Conservation (phyloP, 1,284 basidiomycete genomes). For the Earliella scabrosa region DNA sequence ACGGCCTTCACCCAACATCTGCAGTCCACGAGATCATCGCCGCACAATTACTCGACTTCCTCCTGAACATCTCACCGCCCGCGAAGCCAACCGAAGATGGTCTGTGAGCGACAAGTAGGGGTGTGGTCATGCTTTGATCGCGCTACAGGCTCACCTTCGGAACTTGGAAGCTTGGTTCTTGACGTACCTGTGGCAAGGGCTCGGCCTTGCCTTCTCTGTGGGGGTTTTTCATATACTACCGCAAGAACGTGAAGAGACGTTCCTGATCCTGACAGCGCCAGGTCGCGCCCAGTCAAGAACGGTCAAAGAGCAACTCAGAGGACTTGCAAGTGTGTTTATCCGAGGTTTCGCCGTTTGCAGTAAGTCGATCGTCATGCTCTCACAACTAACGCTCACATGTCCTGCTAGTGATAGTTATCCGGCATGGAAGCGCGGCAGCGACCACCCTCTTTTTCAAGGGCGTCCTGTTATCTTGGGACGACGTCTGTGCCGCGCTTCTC, state of each 20-base stretch:
- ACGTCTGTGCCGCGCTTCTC: too few relatives aligned
- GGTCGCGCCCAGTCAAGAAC: too few relatives aligned
- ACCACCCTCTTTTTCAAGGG: not conserved
- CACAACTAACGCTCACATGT: conserved; percentile 12
- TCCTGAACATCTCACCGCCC: not conserved
- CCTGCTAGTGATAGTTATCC: conserved; percentile 1
- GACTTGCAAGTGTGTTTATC: not conserved
- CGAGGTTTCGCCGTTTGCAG: conserved; percentile 9
- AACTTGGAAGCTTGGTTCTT: too few relatives aligned
- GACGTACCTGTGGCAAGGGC: too few relatives aligned
- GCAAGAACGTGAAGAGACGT: too few relatives aligned
- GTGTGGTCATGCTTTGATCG: too few relatives aligned
- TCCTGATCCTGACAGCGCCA: too few relatives aligned
- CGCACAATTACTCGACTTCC: not conserved
- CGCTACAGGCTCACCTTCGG: too few relatives aligned
- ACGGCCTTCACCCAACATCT: conserved; percentile 12
- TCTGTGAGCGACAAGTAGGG: too few relatives aligned
- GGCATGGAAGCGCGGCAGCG: not conserved
- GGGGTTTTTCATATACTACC: too few relatives aligned
- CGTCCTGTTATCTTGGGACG: not conserved
- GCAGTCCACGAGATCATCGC: conserved; percentile 8
- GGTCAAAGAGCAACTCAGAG: not conserved
- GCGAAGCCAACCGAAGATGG: not conserved
- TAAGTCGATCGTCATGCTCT: not conserved
- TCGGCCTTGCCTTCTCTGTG: too few relatives aligned